phyloP scores from a whole-genome alignment of 2,329 filamentous ascomycete genomes.

The Massarina eburnea region DNA sequence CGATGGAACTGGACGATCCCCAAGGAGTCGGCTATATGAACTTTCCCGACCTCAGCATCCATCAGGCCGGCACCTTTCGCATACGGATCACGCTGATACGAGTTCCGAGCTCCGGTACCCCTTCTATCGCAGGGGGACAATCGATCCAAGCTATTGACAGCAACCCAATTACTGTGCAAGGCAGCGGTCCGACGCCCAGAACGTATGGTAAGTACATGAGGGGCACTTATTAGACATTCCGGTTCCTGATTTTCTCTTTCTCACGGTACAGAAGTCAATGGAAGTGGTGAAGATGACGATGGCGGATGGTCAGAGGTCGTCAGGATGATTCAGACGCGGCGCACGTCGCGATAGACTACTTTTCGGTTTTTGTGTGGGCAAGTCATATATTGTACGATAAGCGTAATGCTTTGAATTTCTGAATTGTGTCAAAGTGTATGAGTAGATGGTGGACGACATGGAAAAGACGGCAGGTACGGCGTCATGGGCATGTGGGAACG shows the following conservation, averaged over 20 bases:
- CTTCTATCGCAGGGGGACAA: slow-evolving; percentile 27
- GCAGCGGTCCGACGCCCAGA: slow-evolving; percentile 24
- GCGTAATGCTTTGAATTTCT: neutral
- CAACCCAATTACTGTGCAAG: slow-evolving; percentile 36
- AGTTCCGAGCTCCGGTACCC: slow-evolving; percentile 27
- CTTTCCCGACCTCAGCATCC: slow-evolving; percentile 40
- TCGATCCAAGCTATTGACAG: slow-evolving; percentile 38
- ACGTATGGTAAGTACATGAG: slow-evolving; percentile 36
- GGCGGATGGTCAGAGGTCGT: slow-evolving; percentile 35
- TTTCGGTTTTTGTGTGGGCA: neutral
- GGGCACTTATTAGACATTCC: slow-evolving; percentile 30
- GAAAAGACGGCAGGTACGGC: too few relatives aligned
- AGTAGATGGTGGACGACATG: too few relatives aligned
- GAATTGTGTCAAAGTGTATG: neutral
- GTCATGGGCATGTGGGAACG: neutral
- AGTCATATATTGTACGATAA: neutral
- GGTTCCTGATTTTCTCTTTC: slow-evolving; percentile 30
- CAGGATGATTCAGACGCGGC: slow-evolving; percentile 27
- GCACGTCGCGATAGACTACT: slow-evolving; percentile 16
- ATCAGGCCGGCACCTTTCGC: slow-evolving; percentile 39
- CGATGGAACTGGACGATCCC: slow-evolving; percentile 39
- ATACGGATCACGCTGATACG: slow-evolving; percentile 42
- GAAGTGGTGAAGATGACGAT: slow-evolving; percentile 29
- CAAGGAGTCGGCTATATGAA: slow-evolving; percentile 41
- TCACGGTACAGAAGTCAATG: slow-evolving; percentile 25